A percentile compares a stretch with the other conserved stretches of the same genome.
Conservation (phyloP, 495 filamentous ascomycete species). For the Extremus antarcticus region DNA sequence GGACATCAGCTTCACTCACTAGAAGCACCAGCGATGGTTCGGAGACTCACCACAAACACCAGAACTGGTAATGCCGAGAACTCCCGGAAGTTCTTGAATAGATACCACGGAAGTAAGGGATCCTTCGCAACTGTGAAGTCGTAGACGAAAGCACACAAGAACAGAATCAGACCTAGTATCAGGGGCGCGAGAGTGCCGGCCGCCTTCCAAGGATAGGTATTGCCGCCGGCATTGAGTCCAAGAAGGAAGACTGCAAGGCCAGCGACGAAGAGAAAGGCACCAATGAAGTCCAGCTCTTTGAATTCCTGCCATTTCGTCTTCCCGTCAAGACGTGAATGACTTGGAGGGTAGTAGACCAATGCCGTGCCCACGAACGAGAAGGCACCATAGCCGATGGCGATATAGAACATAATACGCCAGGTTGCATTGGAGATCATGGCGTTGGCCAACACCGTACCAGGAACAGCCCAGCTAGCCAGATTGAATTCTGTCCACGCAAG, state of each 20-base stretch:
- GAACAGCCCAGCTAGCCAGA: conserved; percentile 7
- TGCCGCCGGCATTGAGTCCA: conserved; percentile 12
- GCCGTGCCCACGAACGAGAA: conserved; percentile 10
- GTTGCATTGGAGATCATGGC: conserved; percentile 18
- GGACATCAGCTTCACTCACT: too few relatives aligned
- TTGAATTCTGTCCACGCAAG: conserved; percentile 14
- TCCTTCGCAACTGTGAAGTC: conserved; percentile 8
- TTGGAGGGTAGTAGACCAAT: conserved; percentile 16
- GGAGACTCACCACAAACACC: conserved; percentile 5
- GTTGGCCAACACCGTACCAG: conserved; percentile 15
- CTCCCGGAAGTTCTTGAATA: conserved; percentile 15
- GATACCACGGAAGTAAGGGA: conserved; percentile 14
- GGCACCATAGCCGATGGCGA: conserved; percentile 9
- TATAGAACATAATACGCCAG: conserved; percentile 23
- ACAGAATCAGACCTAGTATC: conserved; percentile 7
- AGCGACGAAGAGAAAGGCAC: conserved; percentile 9
- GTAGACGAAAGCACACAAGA: conserved; percentile 8
- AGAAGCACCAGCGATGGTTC: too few relatives aligned
- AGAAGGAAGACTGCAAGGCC: conserved; percentile 14
- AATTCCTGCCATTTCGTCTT: conserved; percentile 17
- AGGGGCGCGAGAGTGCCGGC: conserved; percentile 6
- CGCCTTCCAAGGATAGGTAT: conserved; percentile 12
- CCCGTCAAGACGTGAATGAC: conserved; percentile 7
- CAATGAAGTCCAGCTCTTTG: conserved; percentile 18
- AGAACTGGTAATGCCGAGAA: conserved; percentile 13